Base-by-base conservation (phyloP, 352 stramenopile genomes). In the Phytophthora sp. region DNA sequence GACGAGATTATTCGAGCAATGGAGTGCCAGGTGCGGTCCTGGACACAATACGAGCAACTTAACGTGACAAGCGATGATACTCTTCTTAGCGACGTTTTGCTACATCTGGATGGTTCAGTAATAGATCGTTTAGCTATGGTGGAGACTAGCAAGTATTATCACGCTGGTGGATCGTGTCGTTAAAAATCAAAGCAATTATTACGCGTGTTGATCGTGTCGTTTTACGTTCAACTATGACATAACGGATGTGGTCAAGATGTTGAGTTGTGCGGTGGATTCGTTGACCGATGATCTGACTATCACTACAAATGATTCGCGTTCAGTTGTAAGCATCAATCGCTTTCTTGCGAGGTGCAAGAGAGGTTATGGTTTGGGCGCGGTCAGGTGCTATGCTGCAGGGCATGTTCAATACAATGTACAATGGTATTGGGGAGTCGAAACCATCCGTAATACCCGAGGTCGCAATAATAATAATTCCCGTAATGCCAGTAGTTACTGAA, bases 81-180 rank as follows among this genome's bases (percentile, higher is more conserved):
- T 3, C n/a, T 66, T 7, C 58, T 45, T 7, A 12, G 18, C 9
- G 57, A 20, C 36, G 57, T 66, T 3, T 58, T 44, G 36, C 16
- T 15, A 39, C 29, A 30, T 46, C 38, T 59, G 44, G 47, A 66
- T 36, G 39, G 20, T 3, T 7, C 24, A 35, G 24, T 3, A 47
- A 30, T 53, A n/a, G 41, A 26, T 47, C 52, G 61, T 15, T 35
- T 9, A 20, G 46, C 35, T 11, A 39, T 64, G 45, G 42, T 69
- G 21, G 16, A 50, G n/a, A 31, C 62, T n/a, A n/a, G n/a, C 16
- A 69, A 69, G 54, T 51, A 64, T 44, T 64, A 60, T 30, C 55
- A 60, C 49, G 62, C 53, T 16, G 51, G 61, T 57, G 61, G 61
- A 12, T 63, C 18, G 26, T 63, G 53, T 45, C 53, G 62, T 46